Base-by-base conservation (phyloP, 495 filamentous ascomycete species). In the Xylaria nigripes region DNA sequence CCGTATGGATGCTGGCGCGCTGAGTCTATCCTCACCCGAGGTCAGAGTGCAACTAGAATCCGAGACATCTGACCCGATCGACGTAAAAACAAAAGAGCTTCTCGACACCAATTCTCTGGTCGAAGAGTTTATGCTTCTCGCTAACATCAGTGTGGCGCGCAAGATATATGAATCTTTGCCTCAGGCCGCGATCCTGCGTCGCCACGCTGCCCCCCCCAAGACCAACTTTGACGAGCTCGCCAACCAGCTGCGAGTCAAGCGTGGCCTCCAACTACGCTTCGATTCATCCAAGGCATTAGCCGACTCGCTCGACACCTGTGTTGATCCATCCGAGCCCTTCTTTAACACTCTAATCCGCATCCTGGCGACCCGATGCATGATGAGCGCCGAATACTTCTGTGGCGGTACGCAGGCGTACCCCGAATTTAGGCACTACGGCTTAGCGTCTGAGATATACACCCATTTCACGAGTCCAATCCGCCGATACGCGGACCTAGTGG, bases 101-200 rank as follows among this genome's bases (percentile, higher is more conserved):
- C 82, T 97, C n/a, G 89, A 89, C 62, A 98, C 93, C 50, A 97
- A 96, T 75, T 96, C 91, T 22, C 79, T 98, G 6, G 93, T 98
- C 22, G 93, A 98, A 64, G 93, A 98, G 62, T 97, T 98, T 76
- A 98, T 98, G 93, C 78, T 97, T 63, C 87, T 97, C 64, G 93
- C 94, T 74, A 98, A 97, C 70, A 95, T 87, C 65, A 88, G 83
- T 55, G 93, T 98, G 22, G 93, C 90, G 6, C 73, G 80, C 36
- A 94, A 88, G 63, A 89, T 94, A 60, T 88, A 92, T 72, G 77
- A 84, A 48, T 81, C 89, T 12, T 97, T 95, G 74, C 90, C 93
- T 0, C 91, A 96, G 68, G 97, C 91, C 1, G 94, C 94, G 38
- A 81, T 98, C 65, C 81, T 98, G 8, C 87, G 93, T 47, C 82